These are phyloP conservation scores for Phytophthora agathidicida DNA, from an alignment of 352 stramenopile species.

Conservation along the genomic window DNA sequence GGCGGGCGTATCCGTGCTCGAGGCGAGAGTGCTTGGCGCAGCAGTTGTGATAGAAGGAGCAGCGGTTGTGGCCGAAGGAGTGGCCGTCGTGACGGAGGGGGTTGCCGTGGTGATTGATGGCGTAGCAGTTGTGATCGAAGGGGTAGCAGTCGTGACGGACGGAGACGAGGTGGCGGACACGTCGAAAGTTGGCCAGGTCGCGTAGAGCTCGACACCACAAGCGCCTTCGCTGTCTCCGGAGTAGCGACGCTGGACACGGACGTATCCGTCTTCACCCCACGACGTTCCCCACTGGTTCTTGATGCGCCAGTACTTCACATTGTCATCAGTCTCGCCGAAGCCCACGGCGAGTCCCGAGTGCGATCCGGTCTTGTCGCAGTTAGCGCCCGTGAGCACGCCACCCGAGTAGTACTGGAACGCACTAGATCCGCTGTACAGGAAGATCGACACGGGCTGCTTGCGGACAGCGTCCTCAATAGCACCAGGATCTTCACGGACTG, in stretches of 20 bases:
- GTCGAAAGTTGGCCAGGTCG: conserved; percentile 60
- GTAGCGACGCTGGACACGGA: conserved; percentile 65
- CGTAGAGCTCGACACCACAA: conserved; percentile 64
- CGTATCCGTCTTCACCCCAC: conserved; percentile 76
- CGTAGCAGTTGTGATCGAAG: conserved; percentile 11
- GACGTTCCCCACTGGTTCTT: conserved; percentile 78
- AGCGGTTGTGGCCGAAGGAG: conserved; percentile 12
- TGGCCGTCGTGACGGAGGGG: conserved; percentile 2
- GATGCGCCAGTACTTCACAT: conserved; percentile 59
- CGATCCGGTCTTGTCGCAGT: conserved; percentile 60
- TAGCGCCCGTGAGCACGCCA: conserved; percentile 62
- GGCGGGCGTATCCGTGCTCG: conserved; percentile 11
- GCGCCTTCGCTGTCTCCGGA: conserved; percentile 49
- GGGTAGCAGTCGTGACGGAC: conserved; percentile 6
- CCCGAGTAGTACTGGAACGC: conserved; percentile 73
- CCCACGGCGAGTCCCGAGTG: conserved; percentile 70
- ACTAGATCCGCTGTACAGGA: conserved; percentile 62
- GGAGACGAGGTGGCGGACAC: conserved; percentile 9
- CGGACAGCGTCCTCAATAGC: conserved; percentile 54
- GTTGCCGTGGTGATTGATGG: conserved; percentile 6
- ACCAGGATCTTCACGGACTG: conserved; percentile 43
- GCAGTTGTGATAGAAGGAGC: conserved; percentile 7
- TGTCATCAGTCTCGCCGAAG: conserved; percentile 56
- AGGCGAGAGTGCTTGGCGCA: too few relatives aligned
- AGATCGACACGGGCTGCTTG: conserved; percentile 56